Base-by-base conservation (phyloP, 495 filamentous ascomycete genomes). In the Opeltia flavorubescens region DNA sequence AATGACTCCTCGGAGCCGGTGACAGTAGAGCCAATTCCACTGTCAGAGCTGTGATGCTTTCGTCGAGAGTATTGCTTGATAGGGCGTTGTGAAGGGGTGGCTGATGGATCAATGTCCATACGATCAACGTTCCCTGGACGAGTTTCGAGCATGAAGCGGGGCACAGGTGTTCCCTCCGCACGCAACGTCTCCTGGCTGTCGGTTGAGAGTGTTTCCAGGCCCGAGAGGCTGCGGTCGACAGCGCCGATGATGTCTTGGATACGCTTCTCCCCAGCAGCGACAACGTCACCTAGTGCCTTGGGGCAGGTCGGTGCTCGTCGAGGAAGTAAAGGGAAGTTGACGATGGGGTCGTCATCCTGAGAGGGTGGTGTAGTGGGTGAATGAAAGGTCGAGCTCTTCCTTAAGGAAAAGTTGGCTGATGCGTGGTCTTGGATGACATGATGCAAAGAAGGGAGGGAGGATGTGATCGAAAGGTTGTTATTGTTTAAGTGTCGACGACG, bases 11-110 rank as follows among this genome's bases (percentile, higher is more conserved):
- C 55, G 15, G 59, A 62, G 43, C 54, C 63, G 50, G 59, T 63
- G 43, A 81, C 58, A 33, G 76, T 79, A 12, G 74, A 70, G 30
- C 78, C 78, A 21, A 82, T 54, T 5, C 71, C 72, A 55, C 72
- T 75, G 57, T 75, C 70, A 1, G 68, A 71, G 9, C 23, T 36
- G 49, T 23, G 49, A 35, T 35, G 57, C 41, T 56, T 59, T 38
- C 50, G 43, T 25, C 50, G 17, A 27, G 53, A 29, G 28, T 49
- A 53, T 38, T 43, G 28, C 38, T 54, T 45, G 23, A 55, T 23
- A 3, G 44, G 23, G 17, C 48, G 50, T 27, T 50, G 51, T 39
- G 52, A 29, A 43, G 41, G 26, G 55, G 31, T 11, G 43, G 24
- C 13, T 48, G 51, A 33, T 51, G 51, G 36, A 53, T 57, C 55